These are phyloP conservation scores for Phytophthora agathidicida DNA, from an alignment of 352 stramenopile genomes.

Conservation along the genomic window DNA sequence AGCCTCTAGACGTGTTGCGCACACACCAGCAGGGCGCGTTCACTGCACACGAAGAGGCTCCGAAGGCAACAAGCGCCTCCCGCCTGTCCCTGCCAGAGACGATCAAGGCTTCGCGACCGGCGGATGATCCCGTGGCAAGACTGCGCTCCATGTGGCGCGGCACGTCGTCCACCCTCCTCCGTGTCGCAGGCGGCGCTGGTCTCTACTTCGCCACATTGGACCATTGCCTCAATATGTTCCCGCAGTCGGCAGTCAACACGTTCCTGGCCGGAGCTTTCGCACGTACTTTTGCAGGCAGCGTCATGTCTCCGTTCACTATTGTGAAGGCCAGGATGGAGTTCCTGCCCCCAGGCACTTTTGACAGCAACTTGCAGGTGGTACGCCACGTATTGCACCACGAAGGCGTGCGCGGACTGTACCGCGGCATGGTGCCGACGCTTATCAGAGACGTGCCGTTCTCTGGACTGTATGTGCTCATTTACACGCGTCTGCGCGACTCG, in stretches of 20 bases:
- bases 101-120: constrained; percentile 20
- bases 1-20: constrained; percentile 85
- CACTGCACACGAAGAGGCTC: constrained; percentile 26
- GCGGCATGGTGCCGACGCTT: constrained; percentile 84
- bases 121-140: constrained; percentile 31
- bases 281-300: constrained; percentile 79
- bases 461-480: constrained; percentile 87
- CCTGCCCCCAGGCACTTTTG: constrained; percentile 63
- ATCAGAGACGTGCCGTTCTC: constrained; percentile 91
- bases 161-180: constrained; percentile 80
- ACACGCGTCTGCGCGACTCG: constrained; percentile 68
- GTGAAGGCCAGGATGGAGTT: constrained; percentile 90
- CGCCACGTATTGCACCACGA: constrained; percentile 69
- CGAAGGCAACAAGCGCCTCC: constrained; percentile 5
- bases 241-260: constrained; percentile 67
- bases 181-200: constrained; percentile 78
- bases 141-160: constrained; percentile 84
- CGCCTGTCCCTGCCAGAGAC: constrained; percentile 21
- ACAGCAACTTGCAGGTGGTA: constrained; percentile 68
- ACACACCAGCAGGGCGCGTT: constrained; percentile 88
- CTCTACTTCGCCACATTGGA: constrained; percentile 88
- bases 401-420: constrained; percentile 80
- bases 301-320: constrained; percentile 88
- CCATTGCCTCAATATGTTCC: constrained; percentile 61
- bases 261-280: constrained; percentile 84